These are phyloP conservation scores for Tardiomyces blankii DNA, from an alignment of 1,139 yeast genomes.

Conservation along the genomic window DNA sequence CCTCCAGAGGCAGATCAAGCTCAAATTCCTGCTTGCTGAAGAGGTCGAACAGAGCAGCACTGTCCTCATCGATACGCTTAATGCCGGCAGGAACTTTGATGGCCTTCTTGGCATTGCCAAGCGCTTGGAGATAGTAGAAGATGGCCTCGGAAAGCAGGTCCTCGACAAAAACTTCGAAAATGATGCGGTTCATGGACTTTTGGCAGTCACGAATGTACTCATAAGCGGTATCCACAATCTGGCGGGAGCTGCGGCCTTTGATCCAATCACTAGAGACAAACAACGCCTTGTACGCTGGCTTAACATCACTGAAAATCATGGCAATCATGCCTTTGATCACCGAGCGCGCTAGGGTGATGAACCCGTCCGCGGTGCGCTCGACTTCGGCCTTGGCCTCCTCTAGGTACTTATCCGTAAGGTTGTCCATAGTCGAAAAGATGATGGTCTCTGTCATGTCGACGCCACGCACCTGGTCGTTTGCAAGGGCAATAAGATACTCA, in stretches of 20 bases:
- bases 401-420: slow-evolving; percentile 58
- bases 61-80: slow-evolving; percentile 54
- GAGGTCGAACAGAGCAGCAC: slow-evolving; percentile 50
- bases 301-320: slow-evolving; percentile 63
- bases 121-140: slow-evolving; percentile 36
- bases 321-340: slow-evolving; percentile 53
- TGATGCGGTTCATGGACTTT: slow-evolving; percentile 35
- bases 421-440: slow-evolving; percentile 48
- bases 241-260: slow-evolving; percentile 41
- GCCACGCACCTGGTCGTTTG: slow-evolving; percentile 80
- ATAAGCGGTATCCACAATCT: slow-evolving; percentile 57
- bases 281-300: slow-evolving; percentile 34
- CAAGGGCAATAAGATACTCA: slow-evolving; percentile 75
- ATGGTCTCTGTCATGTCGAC: slow-evolving; percentile 74
- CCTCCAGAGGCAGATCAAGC: slow-evolving; percentile 27
- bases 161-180: slow-evolving; percentile 43
- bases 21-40: slow-evolving; percentile 42
- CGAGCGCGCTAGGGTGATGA: slow-evolving; percentile 63
- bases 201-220: slow-evolving; percentile 63
- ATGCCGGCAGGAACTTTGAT: slow-evolving; percentile 43
- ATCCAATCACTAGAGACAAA: slow-evolving; percentile 30
- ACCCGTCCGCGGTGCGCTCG: slow-evolving; percentile 56
- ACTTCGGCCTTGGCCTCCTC: slow-evolving; percentile 22
- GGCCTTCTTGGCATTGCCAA: slow-evolving; percentile 28
- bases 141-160: slow-evolving; percentile 38